Evolutionary conservation across 345 rosid genomes (phyloP), one percentile per base, ranked within the genome.

Genomic region (Salix udensis): DNA sequence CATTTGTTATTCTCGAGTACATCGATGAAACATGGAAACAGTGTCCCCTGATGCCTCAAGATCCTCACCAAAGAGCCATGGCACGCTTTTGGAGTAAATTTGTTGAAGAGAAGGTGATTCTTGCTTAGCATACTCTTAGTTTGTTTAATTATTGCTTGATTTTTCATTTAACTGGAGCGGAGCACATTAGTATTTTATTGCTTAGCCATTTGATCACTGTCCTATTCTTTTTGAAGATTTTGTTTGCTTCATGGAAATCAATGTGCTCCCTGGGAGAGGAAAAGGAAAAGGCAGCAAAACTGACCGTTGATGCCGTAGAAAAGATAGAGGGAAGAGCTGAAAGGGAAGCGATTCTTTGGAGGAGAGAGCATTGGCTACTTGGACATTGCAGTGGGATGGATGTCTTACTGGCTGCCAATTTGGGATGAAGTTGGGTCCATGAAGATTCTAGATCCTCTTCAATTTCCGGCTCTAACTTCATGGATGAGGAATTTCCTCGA

Each of bases 21-120:
- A 69, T 85, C 14, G 86, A 87, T 23, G 87, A 87, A 62, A 80
- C 78, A 1, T 85, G 88, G 89, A 70, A 76, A 16, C 80, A 81
- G 0, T 40, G 39, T 16, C 87, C 87, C 4, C 52, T 87, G 40
- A 68, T 81, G 62, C 88, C 87, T 42, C 81, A 69, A 15, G 87
- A 85, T 80, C 88, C 88, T 76, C 40, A 65, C 36, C 71, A 72
- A 36, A 78, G 84, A 73, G 86, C 85, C 75, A 50, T 4, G 61
- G 82, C 83, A 5, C 82, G 88, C 21, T 85, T 85, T 31, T 87
- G 87, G 90, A 82, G 86, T 52, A 74, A 70, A 53, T 80, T 82
- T 40, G 83, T 62, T 0, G 84, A 83, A 4, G 81, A 76, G 39
- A 78, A 77, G 83, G 89, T 83, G 5, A 28, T 24, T 48, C 16